phyloP scores from a whole-genome alignment of 2,329 filamentous ascomycete species.

The Apiospora saccharicola region DNA sequence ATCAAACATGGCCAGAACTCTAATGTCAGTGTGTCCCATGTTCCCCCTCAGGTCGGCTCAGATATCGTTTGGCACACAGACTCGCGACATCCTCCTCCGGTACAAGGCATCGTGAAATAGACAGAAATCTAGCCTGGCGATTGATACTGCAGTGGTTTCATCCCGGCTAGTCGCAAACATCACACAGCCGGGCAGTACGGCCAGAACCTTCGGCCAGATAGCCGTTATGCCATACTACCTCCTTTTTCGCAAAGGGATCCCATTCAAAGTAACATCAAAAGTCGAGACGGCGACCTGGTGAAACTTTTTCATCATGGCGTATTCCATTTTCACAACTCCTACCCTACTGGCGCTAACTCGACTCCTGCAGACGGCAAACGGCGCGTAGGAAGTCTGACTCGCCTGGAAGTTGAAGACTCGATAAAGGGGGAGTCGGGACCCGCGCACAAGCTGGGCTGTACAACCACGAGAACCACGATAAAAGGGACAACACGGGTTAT shows the following conservation, averaged over 20 bases:
- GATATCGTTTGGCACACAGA: background rate
- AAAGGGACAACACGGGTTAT: background rate
- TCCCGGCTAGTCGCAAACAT: background rate
- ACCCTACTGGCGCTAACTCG: too few species aligned
- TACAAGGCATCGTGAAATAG: background rate
- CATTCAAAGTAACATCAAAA: background rate
- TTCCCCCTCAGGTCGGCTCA: background rate
- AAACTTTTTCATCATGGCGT: background rate
- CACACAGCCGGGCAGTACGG: background rate
- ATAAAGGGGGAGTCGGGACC: too few species aligned
- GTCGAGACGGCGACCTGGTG: background rate
- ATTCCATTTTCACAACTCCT: background rate
- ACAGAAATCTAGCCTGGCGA: background rate
- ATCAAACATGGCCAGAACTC: constrained; percentile 3
- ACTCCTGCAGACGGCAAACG: too few species aligned
- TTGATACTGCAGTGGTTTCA: background rate
- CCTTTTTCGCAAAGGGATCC: background rate
- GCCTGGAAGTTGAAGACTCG: too few species aligned
- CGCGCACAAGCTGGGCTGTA: too few species aligned
- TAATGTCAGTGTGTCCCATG: background rate
- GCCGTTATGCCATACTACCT: background rate
- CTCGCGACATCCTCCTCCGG: background rate
- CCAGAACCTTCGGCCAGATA: background rate
- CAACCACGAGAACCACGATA: background rate
- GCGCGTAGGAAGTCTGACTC: too few species aligned